Percentiles rank a stretch among this genome's conserved stretches.
phyloP scores from a whole-genome alignment of 75 land plant species.

The Cupressus sempervirens region DNA sequence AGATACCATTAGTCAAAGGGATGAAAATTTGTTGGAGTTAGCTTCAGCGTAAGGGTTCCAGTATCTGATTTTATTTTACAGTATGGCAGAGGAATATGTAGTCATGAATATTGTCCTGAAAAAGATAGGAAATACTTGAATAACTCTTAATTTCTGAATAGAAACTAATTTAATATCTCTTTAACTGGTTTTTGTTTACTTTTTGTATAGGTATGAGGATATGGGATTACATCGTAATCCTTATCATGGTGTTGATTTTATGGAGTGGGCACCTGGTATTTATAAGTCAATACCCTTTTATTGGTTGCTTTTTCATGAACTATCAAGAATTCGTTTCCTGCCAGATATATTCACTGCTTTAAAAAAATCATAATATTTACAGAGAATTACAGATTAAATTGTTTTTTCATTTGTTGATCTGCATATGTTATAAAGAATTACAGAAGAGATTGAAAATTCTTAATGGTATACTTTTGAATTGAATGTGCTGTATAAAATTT shows the following conservation, averaged over 20 bases:
- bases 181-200: conserved; percentile 9
- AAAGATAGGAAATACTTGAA: background rate
- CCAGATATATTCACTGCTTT: background rate
- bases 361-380: background rate
- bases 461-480: background rate
- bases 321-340: background rate
- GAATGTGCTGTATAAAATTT: background rate
- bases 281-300: background rate
- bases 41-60: conserved; percentile 62
- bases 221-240: conserved; percentile 79
- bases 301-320: background rate
- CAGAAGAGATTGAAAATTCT: background rate
- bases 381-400: no score
- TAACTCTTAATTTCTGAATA: background rate
- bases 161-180: background rate
- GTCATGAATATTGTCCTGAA: conserved; percentile 12
- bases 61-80: background rate
- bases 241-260: conserved; percentile 72
- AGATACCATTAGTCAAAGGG: conserved; percentile 43
- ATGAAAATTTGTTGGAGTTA: conserved; percentile 39
- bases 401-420: no score
- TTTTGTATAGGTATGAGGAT: conserved; percentile 53
- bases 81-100: background rate
- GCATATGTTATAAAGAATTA: background rate
- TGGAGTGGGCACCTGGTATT: conserved; percentile 99